Base-by-base conservation (phyloP, 2,329 filamentous ascomycete species). In the Sporothrix variecibatus region DNA sequence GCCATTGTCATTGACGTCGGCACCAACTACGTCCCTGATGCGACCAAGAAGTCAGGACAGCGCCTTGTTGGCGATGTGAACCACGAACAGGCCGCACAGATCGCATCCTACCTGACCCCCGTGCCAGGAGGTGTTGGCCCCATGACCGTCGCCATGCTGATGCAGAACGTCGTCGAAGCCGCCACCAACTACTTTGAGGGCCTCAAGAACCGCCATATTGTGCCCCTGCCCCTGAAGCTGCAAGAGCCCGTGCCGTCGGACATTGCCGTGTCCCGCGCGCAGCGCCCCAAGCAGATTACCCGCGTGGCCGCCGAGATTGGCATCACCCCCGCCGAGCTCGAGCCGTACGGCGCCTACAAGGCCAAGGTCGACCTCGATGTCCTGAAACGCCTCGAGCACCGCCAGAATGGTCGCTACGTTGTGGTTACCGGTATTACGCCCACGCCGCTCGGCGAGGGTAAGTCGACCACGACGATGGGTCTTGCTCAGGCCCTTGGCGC, bases 61-160 rank as follows among this genome's bases (percentile, higher is more conserved):
- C 90, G 95, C 77, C 89, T 99, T 28, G 95, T 98, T 7, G 96
- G 96, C 75, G 96, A 99, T 82, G 96, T 99, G 58, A 94, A 99
- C 79, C 98, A 91, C 79, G 94, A 94, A 71, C 90, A 93, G 60
- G 95, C 95, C 20, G 88, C 88, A 20, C 87, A 97, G 81, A 93
- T 98, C 58, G 96, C 95, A 26, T 97, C 95, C 2, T 89, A 93
- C 80, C 98, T 99, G 80, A 99, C 96, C 2, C 96, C 96, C 0
- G 96, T 99, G 1, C 96, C 96, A 1, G 96, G 96, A 74, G 96
- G 96, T 82, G 96, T 99, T 75, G 96, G 96, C 0, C 96, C 96
- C 70, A 99, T 99, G 96, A 99, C 96, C 2, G 95, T 99, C 76
- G 96, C 96, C 75, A 99, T 99, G 96, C 87, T 99, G 67, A 86